Base-by-base conservation (phyloP, 2,329 filamentous ascomycete genomes). In the Didymella keratinophila region DNA sequence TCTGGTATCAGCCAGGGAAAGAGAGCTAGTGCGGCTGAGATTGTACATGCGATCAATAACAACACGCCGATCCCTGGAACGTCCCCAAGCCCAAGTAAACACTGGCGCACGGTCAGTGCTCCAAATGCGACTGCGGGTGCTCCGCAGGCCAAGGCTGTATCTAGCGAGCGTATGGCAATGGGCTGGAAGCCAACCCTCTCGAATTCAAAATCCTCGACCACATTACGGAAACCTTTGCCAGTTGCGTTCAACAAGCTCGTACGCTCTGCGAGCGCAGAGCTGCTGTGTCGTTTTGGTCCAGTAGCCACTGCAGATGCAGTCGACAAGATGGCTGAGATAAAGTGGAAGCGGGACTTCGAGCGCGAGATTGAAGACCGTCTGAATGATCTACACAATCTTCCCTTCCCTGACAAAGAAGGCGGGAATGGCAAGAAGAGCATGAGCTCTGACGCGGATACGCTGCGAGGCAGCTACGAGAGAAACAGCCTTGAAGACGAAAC, bases 1-100 rank as follows among this genome's bases (percentile, higher is more conserved):
- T 32, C 52, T 8, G 36, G 64, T 61, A 3, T 61, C 57, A 16
- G 61, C 60, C 8, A 51, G 58, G 18, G 48, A 44, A 28, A 63
- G 62, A 21, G 56, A 42, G 64, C 61, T 3, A 60, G 48, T 23
- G 54, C 63, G 4, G 49, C 56, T 6, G 65, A 68, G 18, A 69
- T 70, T n/a, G 66, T 65, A n/a, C 61, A 68, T 52, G 68, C 70
- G 10, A 67, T 70, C 8, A 52, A 65, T 23, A 68, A 67, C 23
- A 67, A 63, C 4, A 67, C 59, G 4, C 51, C 56, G 1, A 65
- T 70, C n/a, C 65, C 67, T 3, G 62, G 65, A 10, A 64, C 63
- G 1, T 20, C 28, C 3, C 37, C 20, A 2, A 52, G 32, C 8
- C 45, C 23, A 2, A 49, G 39, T 1, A 64, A 51, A 10, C 66